These are phyloP conservation scores for Penicillium sp. DNA, from an alignment of 2,329 filamentous ascomycete species.

Conservation along the genomic window DNA sequence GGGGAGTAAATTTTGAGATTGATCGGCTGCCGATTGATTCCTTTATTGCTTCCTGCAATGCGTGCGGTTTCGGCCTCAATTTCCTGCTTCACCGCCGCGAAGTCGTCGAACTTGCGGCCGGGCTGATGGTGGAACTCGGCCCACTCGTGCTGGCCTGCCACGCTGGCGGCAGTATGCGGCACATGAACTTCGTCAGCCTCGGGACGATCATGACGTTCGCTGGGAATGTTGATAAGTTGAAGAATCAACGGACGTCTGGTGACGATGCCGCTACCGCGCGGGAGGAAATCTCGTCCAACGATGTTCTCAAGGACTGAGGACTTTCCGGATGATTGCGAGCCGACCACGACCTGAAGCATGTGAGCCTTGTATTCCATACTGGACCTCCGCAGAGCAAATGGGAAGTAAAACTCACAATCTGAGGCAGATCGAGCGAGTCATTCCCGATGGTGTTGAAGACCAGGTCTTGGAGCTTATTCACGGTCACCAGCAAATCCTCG, in stretches of 20 bases:
- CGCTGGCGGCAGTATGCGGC: slow-evolving; percentile 71
- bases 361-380: slow-evolving; percentile 12
- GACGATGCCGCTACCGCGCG: slow-evolving; percentile 92
- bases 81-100: slow-evolving; percentile 86
- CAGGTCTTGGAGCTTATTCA: slow-evolving; percentile 97
- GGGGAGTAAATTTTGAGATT: slow-evolving; percentile 98
- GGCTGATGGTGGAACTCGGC: slow-evolving; percentile 95
- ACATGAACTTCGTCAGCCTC: slow-evolving; percentile 60
- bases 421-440: slow-evolving; percentile 92
- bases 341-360: slow-evolving; percentile 75
- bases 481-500: slow-evolving; percentile 87
- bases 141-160: slow-evolving; percentile 67
- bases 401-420: slow-evolving; percentile 67
- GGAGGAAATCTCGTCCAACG: slow-evolving; percentile 93
- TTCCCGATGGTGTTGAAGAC: slow-evolving; percentile 99
- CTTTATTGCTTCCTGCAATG: slow-evolving; percentile 95
- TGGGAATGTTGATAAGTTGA: slow-evolving; percentile 93
- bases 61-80: slow-evolving; percentile 95
- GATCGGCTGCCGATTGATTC: slow-evolving; percentile 94
- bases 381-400: background rate
- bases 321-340: slow-evolving; percentile 96
- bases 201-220: slow-evolving; percentile 61
- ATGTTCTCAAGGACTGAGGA: slow-evolving; percentile 98
- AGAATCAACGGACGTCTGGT: slow-evolving; percentile 90
- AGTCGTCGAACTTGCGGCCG: slow-evolving; percentile 82